These are phyloP conservation scores for Amanita exitialis DNA, from an alignment of 768 basidiomycete genomes.

Conservation along the genomic window DNA sequence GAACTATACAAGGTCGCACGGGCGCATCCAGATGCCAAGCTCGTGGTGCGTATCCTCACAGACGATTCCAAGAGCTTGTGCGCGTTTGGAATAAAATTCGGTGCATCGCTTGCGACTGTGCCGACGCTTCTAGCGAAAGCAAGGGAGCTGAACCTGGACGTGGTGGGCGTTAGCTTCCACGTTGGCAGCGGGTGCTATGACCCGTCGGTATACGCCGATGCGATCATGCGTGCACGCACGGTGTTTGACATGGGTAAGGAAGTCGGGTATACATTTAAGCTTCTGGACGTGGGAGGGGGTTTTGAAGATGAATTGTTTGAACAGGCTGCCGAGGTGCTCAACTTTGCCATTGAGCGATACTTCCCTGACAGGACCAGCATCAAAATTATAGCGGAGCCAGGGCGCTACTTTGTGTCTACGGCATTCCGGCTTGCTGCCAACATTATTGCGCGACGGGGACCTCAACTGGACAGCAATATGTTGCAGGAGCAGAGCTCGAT, in stretches of 20 bases:
- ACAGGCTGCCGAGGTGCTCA: constrained; percentile 61
- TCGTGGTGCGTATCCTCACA: constrained; percentile 92
- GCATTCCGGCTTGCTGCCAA: constrained; percentile 91
- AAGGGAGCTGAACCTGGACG: constrained; percentile 66
- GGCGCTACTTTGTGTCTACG: constrained; percentile 85
- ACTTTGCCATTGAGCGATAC: constrained; percentile 58
- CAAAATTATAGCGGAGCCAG: constrained; percentile 91
- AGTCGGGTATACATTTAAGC: constrained; percentile 69
- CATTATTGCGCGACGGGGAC: constrained; percentile 59
- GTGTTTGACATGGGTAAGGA: constrained; percentile 84
- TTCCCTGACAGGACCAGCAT: constrained; percentile 70
- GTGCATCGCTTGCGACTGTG: constrained; percentile 78
- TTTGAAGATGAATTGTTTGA: constrained; percentile 89
- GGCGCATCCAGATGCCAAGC: constrained; percentile 68
- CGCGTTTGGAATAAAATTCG: constrained; percentile 91
- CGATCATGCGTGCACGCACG: constrained; percentile 68
- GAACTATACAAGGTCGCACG: constrained; percentile 91
- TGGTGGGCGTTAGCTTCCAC: constrained; percentile 95
- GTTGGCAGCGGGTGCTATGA: constrained; percentile 97
- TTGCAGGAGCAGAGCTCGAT: neutral
- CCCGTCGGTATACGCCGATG: constrained; percentile 81
- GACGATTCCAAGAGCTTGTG: constrained; percentile 95
- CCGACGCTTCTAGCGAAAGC: constrained; percentile 75
- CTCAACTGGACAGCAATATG: neutral
- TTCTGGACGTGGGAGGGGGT: constrained; percentile 94